Base-by-base conservation (phyloP, 352 stramenopile species). In the Phytophthora meadii region DNA sequence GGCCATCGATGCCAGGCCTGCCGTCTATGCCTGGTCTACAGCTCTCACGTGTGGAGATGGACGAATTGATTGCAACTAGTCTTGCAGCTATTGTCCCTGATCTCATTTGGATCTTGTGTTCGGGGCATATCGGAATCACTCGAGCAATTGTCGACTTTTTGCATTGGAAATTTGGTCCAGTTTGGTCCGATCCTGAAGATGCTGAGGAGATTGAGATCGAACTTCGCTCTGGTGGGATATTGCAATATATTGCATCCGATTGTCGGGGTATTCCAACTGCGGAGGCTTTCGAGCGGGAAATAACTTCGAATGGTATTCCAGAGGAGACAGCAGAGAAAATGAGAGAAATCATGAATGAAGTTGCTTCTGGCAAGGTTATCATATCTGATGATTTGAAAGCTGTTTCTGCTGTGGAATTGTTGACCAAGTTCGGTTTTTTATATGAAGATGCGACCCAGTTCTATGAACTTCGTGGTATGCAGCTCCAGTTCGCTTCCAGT, bases 331-430 rank as follows among this genome's bases (percentile, higher is more conserved):
- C 24, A 40, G 24, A 44, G 30, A 73, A 61, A 24, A 51, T 51
- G 44, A 34, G 22, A 37, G 15, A 64, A 68, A 56, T 64, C 30
- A 47, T 76, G 57, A 64, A 70, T 70, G 36, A 17, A 50, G 70
- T 78, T 75, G 60, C 46, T 65, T 75, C 65, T 53, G 70, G 65
- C 40, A 66, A 69, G 25, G 17, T 52, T 68, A 14, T 56, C 27
- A 17, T 37, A 49, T 67, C 48, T 25, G 63, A 73, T 57, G 57
- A 45, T 8, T 32, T 61, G 12, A 11, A 36, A 61, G 64, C 61
- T 66, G 30, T 51, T 68, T 37, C 25, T 62, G 60, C 57, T n/a
- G 56, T 72, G 55, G 65, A 78, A 49, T 56, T 70, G 24, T 50
- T 78, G 54, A 74, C 70, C n/a, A 62, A 59, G 45, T 70, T 54